Conservation (phyloP, 768 basidiomycete species). For the Hericium rajendrae region DNA sequence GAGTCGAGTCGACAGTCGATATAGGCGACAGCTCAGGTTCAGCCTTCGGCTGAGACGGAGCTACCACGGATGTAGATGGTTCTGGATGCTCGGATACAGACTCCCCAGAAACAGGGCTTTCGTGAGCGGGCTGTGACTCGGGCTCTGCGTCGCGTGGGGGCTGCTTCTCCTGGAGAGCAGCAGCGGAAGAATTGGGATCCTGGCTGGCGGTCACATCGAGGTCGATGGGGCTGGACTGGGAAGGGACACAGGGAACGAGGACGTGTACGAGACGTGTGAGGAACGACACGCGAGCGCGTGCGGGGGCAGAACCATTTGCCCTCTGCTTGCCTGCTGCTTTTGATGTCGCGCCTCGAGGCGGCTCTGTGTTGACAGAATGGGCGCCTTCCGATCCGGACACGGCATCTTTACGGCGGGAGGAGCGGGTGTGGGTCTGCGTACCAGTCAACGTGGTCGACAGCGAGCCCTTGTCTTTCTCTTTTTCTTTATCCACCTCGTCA, state of each 20-base stretch:
- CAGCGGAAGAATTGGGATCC: constrained; percentile 11
- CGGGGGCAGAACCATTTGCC: constrained; percentile 20
- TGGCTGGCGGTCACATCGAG: constrained; percentile 20
- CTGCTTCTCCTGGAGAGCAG: constrained; percentile 14
- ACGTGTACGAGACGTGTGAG: constrained; percentile 49
- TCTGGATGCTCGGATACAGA: not conserved
- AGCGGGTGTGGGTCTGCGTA: constrained; percentile 29
- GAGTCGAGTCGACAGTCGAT: too few species aligned
- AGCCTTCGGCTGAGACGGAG: not conserved
- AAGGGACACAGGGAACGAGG: constrained; percentile 58
- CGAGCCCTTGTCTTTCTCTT: constrained; percentile 39
- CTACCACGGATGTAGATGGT: constrained; percentile 1
- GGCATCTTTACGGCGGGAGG: constrained; percentile 18
- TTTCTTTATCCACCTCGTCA: constrained; percentile 28
- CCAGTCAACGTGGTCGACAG: constrained; percentile 32
- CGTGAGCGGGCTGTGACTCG: not conserved
- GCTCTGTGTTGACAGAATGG: constrained; percentile 22
- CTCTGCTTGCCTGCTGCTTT: constrained; percentile 13
- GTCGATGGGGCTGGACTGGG: constrained; percentile 36
- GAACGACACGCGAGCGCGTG: constrained; percentile 40
- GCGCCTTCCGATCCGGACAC: constrained; percentile 25
- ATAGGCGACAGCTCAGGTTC: constrained; percentile 10
- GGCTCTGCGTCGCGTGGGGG: not conserved
- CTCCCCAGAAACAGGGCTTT: too few species aligned
- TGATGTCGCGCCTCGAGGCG: constrained; percentile 11